A percentile compares a stretch with the other conserved stretches of the same genome.
Evolutionary conservation across 305 asterid genomes (phyloP).

Genomic region (Monarda citriodora): DNA sequence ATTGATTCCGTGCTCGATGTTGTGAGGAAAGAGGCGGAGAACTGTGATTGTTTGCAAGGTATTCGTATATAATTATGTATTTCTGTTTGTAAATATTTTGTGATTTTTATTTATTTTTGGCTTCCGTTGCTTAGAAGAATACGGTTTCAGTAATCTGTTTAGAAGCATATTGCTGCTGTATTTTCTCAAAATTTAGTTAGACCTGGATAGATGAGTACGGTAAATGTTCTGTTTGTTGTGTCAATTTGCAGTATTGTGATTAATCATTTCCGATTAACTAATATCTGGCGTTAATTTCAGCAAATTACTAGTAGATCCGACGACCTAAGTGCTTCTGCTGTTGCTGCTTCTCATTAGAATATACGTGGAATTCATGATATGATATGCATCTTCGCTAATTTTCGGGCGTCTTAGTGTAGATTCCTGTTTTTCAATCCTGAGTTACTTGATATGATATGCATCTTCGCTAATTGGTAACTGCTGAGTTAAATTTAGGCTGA

Average conservation of each 20-base stretch:
- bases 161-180: neutral
- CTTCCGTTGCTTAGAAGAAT: neutral
- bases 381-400: neutral
- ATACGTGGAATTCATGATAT: neutral
- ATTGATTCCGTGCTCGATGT: slow-evolving; percentile 69
- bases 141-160: neutral
- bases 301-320: slow-evolving; percentile 23
- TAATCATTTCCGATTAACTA: neutral
- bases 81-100: neutral
- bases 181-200: slow-evolving; percentile 6
- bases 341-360: neutral
- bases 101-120: too few relatives aligned
- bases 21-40: slow-evolving; percentile 66
- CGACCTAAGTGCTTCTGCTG: slow-evolving; percentile 5
- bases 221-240: neutral
- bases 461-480: too few relatives aligned
- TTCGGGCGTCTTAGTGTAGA: neutral
- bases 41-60: slow-evolving; percentile 70
- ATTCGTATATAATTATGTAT: neutral
- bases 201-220: slow-evolving; percentile 13
- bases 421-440: neutral
- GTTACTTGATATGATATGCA: neutral
- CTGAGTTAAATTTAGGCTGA: neutral
- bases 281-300: neutral
- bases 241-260: neutral